Evolutionary conservation across 148 eudicot genomes (phyloP).

Genomic region (Fagopyrum homotropicum): DNA sequence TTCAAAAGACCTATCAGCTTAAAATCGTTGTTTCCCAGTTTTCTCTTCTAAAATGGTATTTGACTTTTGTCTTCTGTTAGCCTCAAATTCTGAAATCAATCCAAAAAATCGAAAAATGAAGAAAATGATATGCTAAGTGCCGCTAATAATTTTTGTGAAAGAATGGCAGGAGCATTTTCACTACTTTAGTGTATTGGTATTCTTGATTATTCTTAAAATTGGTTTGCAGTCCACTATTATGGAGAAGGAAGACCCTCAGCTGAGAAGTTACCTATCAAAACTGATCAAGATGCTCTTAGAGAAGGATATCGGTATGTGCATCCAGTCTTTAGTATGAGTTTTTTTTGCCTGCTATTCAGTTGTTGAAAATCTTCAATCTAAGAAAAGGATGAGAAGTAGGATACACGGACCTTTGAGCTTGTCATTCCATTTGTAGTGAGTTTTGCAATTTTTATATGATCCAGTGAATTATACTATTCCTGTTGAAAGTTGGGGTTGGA

Average conservation of each 20-base stretch:
- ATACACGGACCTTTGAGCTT: not conserved
- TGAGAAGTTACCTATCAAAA: conserved; percentile 49
- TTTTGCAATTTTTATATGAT: not conserved
- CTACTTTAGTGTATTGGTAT: not conserved
- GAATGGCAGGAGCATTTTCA: not conserved
- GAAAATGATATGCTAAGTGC: not conserved
- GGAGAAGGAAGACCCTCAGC: conserved; percentile 36
- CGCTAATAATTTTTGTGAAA: too few relatives aligned
- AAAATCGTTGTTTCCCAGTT: not conserved
- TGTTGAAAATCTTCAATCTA: not conserved
- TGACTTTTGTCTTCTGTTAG: not conserved
- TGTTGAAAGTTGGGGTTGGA: not conserved
- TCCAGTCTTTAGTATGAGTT: not conserved
- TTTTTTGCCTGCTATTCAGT: not conserved
- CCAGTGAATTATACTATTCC: not conserved
- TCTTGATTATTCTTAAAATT: not conserved
- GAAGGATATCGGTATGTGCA: conserved; percentile 66
- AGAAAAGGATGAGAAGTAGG: not conserved
- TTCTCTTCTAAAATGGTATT: not conserved
- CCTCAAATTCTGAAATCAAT: not conserved
- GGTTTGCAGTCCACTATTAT: conserved; percentile 51
- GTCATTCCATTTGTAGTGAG: not conserved
- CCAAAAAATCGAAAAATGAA: not conserved
- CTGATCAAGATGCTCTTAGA: conserved; percentile 87
- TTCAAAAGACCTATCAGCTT: not conserved